Evolutionary conservation across 1,284 basidiomycete genomes (phyloP).

Genomic region (Ganoderma lucidum): DNA sequence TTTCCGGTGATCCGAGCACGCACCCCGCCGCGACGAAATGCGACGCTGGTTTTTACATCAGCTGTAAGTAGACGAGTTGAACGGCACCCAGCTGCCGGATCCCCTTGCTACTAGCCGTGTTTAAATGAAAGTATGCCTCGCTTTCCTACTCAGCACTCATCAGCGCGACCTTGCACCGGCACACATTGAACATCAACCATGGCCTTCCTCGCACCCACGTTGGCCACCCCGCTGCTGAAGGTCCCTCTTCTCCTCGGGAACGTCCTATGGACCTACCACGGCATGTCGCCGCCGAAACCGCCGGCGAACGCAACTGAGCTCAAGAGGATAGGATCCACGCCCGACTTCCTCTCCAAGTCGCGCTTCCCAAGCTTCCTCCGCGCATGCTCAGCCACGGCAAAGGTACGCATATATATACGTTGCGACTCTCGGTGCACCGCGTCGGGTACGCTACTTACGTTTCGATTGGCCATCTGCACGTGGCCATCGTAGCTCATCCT

Average conservation of each 20-base stretch:
- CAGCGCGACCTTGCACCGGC: not conserved
- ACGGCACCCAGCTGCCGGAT: not conserved
- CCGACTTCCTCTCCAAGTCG: slow-evolving; percentile 6
- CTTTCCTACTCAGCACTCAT: not conserved
- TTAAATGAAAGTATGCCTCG: not conserved
- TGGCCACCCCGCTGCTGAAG: slow-evolving; percentile 3
- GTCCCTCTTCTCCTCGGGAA: not conserved
- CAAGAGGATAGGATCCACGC: slow-evolving; percentile 4
- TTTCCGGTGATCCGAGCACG: too few relatives aligned
- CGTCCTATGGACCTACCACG: slow-evolving; percentile 1
- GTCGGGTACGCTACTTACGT: not conserved
- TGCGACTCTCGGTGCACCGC: not conserved
- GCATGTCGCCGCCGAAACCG: slow-evolving; percentile 1
- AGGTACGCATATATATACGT: not conserved
- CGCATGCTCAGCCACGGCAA: not conserved
- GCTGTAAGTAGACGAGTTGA: not conserved
- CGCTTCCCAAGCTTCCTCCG: not conserved
- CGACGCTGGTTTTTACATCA: too few relatives aligned
- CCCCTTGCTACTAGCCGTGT: not conserved
- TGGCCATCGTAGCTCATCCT: not conserved
- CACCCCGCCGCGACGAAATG: too few relatives aligned
- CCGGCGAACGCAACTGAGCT: slow-evolving; percentile 3
- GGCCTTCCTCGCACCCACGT: not conserved
- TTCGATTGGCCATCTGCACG: not conserved
- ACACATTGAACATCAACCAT: not conserved